These are phyloP conservation scores for Umbelopsis isabellina DNA, from an alignment of 192 early-diverging fungal species.

Conservation along the genomic window DNA sequence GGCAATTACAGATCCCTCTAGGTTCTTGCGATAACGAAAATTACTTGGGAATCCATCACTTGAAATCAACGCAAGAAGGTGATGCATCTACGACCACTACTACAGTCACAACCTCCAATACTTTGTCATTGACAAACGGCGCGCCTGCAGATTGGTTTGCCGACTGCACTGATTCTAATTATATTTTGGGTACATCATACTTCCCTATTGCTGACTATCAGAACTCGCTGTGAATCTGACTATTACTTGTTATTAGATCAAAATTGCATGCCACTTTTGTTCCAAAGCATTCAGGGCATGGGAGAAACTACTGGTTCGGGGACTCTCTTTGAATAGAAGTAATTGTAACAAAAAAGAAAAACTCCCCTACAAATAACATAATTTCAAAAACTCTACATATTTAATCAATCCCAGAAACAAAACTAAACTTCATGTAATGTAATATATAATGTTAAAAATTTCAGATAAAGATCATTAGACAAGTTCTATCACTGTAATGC, in stretches of 20 bases:
- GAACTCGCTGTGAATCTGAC: neutral
- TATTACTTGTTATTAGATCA: neutral
- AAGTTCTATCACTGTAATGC: too few species aligned
- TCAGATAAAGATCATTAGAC: too few species aligned
- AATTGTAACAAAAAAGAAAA: slow-evolving; percentile 1
- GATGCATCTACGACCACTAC: neutral
- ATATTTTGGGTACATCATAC: slow-evolving; percentile 3
- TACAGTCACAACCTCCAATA: neutral
- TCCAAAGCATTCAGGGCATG: slow-evolving; percentile 9
- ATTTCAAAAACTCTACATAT: neutral
- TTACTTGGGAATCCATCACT: neutral
- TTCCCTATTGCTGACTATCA: too few species aligned
- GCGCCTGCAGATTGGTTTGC: slow-evolving; percentile 4
- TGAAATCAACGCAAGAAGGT: neutral
- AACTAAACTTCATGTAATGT: neutral
- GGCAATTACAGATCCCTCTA: neutral
- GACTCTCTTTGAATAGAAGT: neutral
- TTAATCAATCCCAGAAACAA: neutral
- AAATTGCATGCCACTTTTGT: slow-evolving; percentile 1
- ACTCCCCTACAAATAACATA: neutral
- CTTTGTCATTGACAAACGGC: neutral
- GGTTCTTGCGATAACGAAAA: neutral
- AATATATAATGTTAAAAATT: too few species aligned
- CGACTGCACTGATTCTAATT: slow-evolving; percentile 6
- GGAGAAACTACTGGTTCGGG: neutral